Evolutionary conservation across 208 protist species (phyloP), one percentile per base, ranked within the genome.

Genomic region (Leishmania martiniquensis): DNA sequence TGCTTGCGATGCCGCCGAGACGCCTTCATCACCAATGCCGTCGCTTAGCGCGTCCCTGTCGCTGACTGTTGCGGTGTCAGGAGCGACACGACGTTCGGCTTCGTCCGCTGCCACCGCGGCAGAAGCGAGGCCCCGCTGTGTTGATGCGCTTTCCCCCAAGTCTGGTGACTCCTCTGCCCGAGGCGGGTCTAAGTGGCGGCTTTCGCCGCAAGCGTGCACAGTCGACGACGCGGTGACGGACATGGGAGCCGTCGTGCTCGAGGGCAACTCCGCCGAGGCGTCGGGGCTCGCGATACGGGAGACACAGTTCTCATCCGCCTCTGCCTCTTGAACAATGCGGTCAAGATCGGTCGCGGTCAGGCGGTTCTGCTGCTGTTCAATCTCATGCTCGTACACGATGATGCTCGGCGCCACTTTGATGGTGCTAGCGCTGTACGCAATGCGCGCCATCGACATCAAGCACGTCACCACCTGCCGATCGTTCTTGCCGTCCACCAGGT

Each of bases 381-480:
- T 91, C 67, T 96, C 88, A 65, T 88, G 75, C 52, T 96, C 89
- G 70, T 85, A 87, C 75, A 92, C 69, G 68, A 94, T 83, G 54
- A 89, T 87, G 29, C 70, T 73, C 13, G 89, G 87, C 0, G 88
- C 86, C 0, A 81, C 29, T 25, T 77, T 76, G 66, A 85, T 85
- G 34, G 67, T 73, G 34, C 90, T 90, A 25, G 82, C 52, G 34
- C 66, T 76, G 78, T 92, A 93, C 0, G 89, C 92, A 39, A 87
- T 84, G n/a, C 86, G 85, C 1, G 92, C 88, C 59, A 94, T 91
- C 17, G 87, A 62, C 74, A 96, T 85, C 29, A 96, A 76, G 75
- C 89, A 96, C 22, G 93, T 96, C 34, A 96, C 85, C 0, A 96
- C 91, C 68, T 87, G 86, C 12, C 93, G 82, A 52, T 93, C 90